phyloP scores from a whole-genome alignment of 2,329 filamentous ascomycete species.

The Calycina herbarum region DNA sequence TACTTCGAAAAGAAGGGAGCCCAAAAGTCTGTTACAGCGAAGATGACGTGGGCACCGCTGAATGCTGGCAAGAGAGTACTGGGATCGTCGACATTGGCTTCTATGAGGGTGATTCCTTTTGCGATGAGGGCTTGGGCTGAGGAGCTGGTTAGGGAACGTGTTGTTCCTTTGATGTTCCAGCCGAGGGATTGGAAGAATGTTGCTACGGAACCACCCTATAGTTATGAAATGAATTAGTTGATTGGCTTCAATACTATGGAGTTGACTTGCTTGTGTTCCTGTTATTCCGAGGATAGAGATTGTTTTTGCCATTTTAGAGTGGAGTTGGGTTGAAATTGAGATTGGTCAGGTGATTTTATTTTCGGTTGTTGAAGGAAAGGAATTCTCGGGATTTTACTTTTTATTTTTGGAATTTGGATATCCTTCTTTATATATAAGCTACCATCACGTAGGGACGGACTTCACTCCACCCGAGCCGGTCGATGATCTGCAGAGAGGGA shows the following conservation, averaged over 20 bases:
- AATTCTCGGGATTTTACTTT: too few relatives aligned
- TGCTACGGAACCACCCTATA: constrained; percentile 49
- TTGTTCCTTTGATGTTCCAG: constrained; percentile 49
- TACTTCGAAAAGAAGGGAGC: constrained; percentile 22
- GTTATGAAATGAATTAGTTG: neutral
- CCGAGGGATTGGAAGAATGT: constrained; percentile 45
- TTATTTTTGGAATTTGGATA: too few relatives aligned
- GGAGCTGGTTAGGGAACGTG: constrained; percentile 45
- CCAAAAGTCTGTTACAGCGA: constrained; percentile 42
- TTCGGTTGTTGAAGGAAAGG: too few relatives aligned
- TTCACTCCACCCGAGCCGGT: too few relatives aligned
- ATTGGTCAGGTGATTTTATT: too few relatives aligned
- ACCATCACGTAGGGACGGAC: too few relatives aligned
- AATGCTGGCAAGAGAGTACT: constrained; percentile 36
- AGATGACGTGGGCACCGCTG: constrained; percentile 41
- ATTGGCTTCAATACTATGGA: neutral
- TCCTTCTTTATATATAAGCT: too few relatives aligned
- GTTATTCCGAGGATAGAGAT: constrained; percentile 59
- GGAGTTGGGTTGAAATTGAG: neutral
- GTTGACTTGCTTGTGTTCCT: constrained; percentile 47
- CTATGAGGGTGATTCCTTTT: constrained; percentile 46
- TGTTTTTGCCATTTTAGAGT: constrained; percentile 15
- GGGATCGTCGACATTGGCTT: constrained; percentile 28
- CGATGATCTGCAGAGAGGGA: too few relatives aligned
- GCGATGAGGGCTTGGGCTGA: constrained; percentile 42